These are phyloP conservation scores for Claviceps lovelessii DNA, from an alignment of 2,329 filamentous ascomycete species.

Conservation along the genomic window DNA sequence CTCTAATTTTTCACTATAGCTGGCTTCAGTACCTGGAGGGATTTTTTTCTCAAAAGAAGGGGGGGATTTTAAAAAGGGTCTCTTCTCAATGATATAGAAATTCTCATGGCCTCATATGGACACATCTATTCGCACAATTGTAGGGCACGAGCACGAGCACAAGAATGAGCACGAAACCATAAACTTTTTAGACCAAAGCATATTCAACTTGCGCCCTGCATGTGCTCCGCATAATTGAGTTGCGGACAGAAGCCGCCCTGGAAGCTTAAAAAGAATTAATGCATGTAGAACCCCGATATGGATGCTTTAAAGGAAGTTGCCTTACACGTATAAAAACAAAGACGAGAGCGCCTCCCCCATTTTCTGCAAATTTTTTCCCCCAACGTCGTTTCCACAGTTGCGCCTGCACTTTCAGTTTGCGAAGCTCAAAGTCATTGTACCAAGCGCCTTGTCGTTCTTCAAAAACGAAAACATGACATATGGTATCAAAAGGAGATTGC, in stretches of 20 bases:
- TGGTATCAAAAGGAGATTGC: too few species aligned
- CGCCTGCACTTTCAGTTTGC: background rate
- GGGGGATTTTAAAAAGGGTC: too few species aligned
- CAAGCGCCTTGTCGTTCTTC: too few species aligned
- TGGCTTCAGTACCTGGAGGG: background rate
- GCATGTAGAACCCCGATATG: background rate
- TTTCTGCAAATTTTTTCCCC: background rate
- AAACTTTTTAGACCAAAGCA: too few species aligned
- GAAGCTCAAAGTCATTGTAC: too few species aligned
- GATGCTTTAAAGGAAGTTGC: background rate
- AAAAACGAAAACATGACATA: too few species aligned
- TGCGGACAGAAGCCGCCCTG: too few species aligned
- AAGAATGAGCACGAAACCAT: too few species aligned
- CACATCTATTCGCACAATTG: background rate
- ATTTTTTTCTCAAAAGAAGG: too few species aligned
- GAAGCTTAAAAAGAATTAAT: background rate
- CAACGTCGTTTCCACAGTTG: background rate
- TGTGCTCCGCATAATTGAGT: too few species aligned
- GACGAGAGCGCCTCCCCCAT: background rate
- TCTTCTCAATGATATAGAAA: background rate
- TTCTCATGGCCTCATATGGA: background rate
- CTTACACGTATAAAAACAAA: background rate
- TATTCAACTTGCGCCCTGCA: too few species aligned
- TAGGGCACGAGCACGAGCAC: too few species aligned
- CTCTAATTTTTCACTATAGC: background rate